These are phyloP conservation scores for Micractinium sp. DNA, from an alignment of 139 green algal species.

Conservation along the genomic window DNA sequence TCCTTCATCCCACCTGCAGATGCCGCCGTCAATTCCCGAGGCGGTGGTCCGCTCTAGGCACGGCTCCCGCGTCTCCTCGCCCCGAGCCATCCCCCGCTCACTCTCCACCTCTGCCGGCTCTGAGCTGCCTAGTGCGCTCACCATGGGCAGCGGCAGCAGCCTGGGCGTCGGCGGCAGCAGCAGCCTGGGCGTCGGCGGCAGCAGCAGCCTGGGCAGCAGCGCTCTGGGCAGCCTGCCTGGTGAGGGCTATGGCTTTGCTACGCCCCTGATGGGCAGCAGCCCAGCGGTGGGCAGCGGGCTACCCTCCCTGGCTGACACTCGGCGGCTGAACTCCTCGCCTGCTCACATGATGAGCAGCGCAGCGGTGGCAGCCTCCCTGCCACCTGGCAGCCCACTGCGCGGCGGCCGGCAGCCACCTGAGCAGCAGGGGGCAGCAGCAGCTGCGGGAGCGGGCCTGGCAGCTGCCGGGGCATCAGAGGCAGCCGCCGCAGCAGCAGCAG, in stretches of 20 bases:
- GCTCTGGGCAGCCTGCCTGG: background rate
- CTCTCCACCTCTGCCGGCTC: background rate
- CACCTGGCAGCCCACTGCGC: conserved; percentile 21
- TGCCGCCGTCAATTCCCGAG: conserved; percentile 19
- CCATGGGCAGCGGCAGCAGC: background rate
- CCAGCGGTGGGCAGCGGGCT: background rate
- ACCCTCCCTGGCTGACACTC: background rate
- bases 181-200: background rate
- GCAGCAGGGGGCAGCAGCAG: background rate
- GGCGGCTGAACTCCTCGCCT: background rate
- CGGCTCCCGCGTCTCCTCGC: conserved; percentile 6
- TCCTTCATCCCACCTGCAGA: background rate
- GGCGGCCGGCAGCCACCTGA: too few species aligned
- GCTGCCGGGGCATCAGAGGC: background rate
- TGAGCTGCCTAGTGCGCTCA: background rate
- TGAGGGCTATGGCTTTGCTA: background rate
- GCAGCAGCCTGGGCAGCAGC: background rate
- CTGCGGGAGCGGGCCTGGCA: background rate
- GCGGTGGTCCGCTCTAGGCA: conserved; percentile 12
- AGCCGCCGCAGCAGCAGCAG: background rate
- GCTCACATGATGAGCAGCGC: background rate
- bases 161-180: background rate
- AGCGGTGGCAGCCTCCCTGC: background rate
- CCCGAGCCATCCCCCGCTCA: background rate
- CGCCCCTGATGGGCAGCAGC: background rate